Evolutionary conservation across 257 asterid genomes (phyloP).

Genomic region (Ilex asprella): DNA sequence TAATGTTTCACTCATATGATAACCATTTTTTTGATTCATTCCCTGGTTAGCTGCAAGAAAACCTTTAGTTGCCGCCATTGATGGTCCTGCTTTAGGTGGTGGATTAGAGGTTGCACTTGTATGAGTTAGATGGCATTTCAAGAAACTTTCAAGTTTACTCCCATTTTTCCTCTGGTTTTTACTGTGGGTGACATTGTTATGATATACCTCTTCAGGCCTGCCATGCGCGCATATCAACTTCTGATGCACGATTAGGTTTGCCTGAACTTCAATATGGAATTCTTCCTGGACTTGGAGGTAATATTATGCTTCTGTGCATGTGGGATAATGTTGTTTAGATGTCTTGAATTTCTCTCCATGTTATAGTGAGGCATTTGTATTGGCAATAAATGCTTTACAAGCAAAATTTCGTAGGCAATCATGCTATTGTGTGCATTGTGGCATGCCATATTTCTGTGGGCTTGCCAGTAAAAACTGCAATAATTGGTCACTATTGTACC

Average conservation of each 20-base stretch:
- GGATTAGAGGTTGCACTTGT: constrained; percentile 98
- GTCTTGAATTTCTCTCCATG: too few species aligned
- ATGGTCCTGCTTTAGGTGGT: constrained; percentile 99
- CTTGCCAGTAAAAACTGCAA: too few species aligned
- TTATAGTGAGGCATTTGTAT: too few species aligned
- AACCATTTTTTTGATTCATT: background rate
- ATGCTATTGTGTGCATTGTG: too few species aligned
- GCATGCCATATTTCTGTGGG: too few species aligned
- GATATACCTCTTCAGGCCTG: constrained; percentile 54
- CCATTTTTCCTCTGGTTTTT: background rate
- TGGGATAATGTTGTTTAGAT: too few species aligned
- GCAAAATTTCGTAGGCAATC: too few species aligned
- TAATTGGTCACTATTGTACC: too few species aligned
- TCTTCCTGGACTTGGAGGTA: constrained; percentile 99
- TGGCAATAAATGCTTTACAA: too few species aligned
- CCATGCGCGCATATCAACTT: constrained; percentile 92
- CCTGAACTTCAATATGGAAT: constrained; percentile 97
- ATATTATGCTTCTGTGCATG: background rate
- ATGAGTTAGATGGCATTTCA: constrained; percentile 20
- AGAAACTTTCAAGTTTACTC: background rate
- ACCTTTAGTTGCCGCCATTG: constrained; percentile 95
- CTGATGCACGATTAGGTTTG: constrained; percentile 78
- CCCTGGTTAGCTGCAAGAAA: constrained; percentile 59
- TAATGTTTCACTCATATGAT: background rate
- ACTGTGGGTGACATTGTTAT: constrained; percentile 12